Percentiles rank a stretch among this genome's conserved stretches.
phyloP scores from a whole-genome alignment of 495 filamentous ascomycete species.

The Trichoderma orchidacearum region DNA sequence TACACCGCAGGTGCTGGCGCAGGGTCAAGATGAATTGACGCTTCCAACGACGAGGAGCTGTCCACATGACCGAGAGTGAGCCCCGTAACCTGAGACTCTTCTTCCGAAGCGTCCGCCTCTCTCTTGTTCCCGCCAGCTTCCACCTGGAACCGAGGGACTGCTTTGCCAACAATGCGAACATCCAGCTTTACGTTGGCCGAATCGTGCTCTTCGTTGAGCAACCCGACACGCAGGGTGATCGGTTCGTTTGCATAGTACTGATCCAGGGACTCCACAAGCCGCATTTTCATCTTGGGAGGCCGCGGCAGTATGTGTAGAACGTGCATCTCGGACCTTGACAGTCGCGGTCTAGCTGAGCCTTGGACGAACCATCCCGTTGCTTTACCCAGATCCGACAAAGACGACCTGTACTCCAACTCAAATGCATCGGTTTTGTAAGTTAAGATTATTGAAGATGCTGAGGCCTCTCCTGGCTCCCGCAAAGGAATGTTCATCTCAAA shows the following conservation, averaged over 20 bases:
- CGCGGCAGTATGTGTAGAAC: conserved; percentile 64
- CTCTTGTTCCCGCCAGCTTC: conserved; percentile 20
- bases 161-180: conserved; percentile 50
- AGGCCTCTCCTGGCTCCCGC: conserved; percentile 67
- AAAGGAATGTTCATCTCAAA: conserved; percentile 60
- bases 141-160: conserved; percentile 32
- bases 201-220: conserved; percentile 76
- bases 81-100: conserved; percentile 20
- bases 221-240: conserved; percentile 49
- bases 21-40: conserved; percentile 33
- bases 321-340: conserved; percentile 34
- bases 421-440: conserved; percentile 50
- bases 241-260: conserved; percentile 78
- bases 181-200: conserved; percentile 58
- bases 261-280: conserved; percentile 40
- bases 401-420: conserved; percentile 49
- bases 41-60: conserved; percentile 24
- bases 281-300: conserved; percentile 81
- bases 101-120: conserved; percentile 9
- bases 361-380: conserved; percentile 43
- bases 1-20: conserved; percentile 43
- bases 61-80: conserved; percentile 32
- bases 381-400: conserved; percentile 29
- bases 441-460: conserved; percentile 49
- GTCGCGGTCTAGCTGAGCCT: conserved; percentile 25